Conservation (phyloP, 331 rosid genomes). For the Quercus phellos region DNA sequence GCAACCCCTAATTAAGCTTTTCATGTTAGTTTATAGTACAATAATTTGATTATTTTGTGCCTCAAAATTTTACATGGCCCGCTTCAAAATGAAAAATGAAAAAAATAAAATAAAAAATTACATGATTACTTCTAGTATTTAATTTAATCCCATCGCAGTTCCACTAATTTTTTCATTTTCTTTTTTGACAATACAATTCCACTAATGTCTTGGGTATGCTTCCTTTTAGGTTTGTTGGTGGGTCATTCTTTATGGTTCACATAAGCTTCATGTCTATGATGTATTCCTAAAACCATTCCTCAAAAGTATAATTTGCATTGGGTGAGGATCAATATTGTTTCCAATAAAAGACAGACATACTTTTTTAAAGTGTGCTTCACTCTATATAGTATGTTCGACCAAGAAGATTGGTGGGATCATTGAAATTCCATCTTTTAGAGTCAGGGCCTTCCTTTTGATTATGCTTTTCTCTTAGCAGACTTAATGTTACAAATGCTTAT, state of each 20-base stretch:
- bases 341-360: neutral
- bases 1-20: no score
- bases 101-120: no score
- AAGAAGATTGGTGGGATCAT: neutral
- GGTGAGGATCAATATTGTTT: neutral
- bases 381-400: neutral
- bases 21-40: neutral
- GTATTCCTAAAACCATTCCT: neutral
- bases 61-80: neutral
- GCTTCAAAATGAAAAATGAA: neutral
- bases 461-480: no score
- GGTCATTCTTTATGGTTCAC: neutral
- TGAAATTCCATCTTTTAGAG: neutral
- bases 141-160: neutral
- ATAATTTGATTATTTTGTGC: neutral
- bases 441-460: no score
- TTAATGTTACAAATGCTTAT: neutral
- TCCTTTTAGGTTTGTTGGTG: neutral
- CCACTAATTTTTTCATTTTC: neutral
- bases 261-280: neutral
- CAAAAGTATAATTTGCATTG: neutral
- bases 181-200: no score
- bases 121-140: neutral
- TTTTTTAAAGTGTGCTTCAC: no score
- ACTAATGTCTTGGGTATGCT: neutral